These are phyloP conservation scores for Boletus reticulatus DNA, from an alignment of 768 basidiomycete species.

Conservation along the genomic window DNA sequence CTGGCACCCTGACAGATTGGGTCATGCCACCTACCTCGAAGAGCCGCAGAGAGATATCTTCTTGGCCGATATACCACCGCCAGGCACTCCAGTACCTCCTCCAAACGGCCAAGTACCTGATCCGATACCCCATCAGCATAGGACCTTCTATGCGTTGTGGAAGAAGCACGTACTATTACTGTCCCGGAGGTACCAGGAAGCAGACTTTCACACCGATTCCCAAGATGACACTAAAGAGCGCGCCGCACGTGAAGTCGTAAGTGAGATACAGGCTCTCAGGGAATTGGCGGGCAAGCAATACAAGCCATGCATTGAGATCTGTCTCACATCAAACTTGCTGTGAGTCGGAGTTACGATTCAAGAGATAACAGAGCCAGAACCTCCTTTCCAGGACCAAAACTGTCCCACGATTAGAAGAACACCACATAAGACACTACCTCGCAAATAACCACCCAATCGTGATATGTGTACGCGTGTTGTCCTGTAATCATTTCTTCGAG, in stretches of 20 bases:
- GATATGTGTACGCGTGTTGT: slow-evolving; percentile 59
- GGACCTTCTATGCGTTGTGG: slow-evolving; percentile 22
- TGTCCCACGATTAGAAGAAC: slow-evolving; percentile 58
- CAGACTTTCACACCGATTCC: slow-evolving; percentile 5
- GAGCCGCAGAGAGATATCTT: slow-evolving; percentile 54
- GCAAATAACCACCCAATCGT: slow-evolving; percentile 62
- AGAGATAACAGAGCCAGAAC: not conserved
- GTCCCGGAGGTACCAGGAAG: slow-evolving; percentile 17
- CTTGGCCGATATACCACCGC: slow-evolving; percentile 30
- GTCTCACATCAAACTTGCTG: slow-evolving; percentile 77
- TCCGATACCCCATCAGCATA: slow-evolving; percentile 22
- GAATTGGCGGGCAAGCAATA: slow-evolving; percentile 27
- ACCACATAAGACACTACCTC: slow-evolving; percentile 72
- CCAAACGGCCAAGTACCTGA: slow-evolving; percentile 19
- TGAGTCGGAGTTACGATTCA: slow-evolving; percentile 34
- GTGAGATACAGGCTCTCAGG: slow-evolving; percentile 21
- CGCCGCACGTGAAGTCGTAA: slow-evolving; percentile 21
- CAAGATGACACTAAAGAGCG: slow-evolving; percentile 13
- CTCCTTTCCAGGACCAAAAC: slow-evolving; percentile 58
- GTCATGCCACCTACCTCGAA: slow-evolving; percentile 80
- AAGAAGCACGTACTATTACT: slow-evolving; percentile 22
- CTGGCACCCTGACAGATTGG: slow-evolving; percentile 63
- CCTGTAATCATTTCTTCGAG: not conserved
- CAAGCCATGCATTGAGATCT: slow-evolving; percentile 72
- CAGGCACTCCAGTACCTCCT: slow-evolving; percentile 13